Percentiles rank a stretch among this genome's conserved stretches.
Evolutionary conservation across 2,329 filamentous ascomycete species (phyloP).

Genomic region (Monilinia vaccinii-corymbosi): DNA sequence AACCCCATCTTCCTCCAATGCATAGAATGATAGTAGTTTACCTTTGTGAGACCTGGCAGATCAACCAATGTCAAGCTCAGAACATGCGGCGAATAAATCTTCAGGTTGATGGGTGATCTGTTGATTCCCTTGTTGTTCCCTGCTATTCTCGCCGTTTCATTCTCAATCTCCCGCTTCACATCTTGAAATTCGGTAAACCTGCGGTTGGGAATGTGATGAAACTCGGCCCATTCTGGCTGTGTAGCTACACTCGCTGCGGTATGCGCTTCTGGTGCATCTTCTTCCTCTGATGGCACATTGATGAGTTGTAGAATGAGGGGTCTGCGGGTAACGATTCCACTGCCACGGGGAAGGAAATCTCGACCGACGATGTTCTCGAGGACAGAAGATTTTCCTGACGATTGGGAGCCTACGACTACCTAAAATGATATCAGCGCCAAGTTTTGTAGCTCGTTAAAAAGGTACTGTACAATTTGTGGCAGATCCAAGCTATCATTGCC

Average conservation of each 20-base stretch:
- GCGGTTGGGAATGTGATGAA: constrained; percentile 86
- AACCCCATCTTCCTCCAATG: constrained; percentile 9
- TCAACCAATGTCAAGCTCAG: constrained; percentile 94
- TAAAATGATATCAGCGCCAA: constrained; percentile 32
- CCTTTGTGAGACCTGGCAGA: constrained; percentile 90
- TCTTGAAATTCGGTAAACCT: constrained; percentile 86
- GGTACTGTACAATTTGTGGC: constrained; percentile 79
- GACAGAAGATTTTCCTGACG: constrained; percentile 95
- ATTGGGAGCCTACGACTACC: constrained; percentile 98
- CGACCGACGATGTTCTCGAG: constrained; percentile 97
- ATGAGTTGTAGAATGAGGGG: constrained; percentile 96
- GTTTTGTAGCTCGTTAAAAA: constrained; percentile 14
- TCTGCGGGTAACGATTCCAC: constrained; percentile 89
- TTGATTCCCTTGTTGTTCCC: constrained; percentile 99
- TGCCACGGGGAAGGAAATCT: constrained; percentile 93
- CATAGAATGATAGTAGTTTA: constrained; percentile 31
- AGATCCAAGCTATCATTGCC: constrained; percentile 96
- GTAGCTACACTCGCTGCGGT: constrained; percentile 63
- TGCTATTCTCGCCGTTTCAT: constrained; percentile 87
- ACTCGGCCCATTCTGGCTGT: constrained; percentile 79
- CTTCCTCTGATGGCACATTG: constrained; percentile 69
- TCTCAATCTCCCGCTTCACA: constrained; percentile 94
- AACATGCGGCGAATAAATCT: constrained; percentile 95
- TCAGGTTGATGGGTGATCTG: constrained; percentile 92
- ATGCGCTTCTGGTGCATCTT: constrained; percentile 62